Conservation (phyloP, 371 early-diverging fungal species). For the Saksenaea oblongispora region DNA sequence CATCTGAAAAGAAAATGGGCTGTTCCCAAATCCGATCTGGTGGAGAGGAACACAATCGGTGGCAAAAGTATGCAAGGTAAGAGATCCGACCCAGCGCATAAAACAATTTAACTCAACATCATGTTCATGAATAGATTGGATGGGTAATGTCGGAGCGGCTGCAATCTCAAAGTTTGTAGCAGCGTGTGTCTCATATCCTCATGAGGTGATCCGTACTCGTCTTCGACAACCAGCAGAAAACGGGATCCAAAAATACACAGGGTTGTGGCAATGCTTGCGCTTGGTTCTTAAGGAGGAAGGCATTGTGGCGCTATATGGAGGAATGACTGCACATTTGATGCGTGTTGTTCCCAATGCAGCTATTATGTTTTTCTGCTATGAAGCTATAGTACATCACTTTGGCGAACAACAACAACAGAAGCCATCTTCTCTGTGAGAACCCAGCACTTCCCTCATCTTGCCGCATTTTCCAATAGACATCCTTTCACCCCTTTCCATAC, state of each 20-base stretch:
- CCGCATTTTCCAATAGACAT: background rate
- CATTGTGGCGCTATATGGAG: constrained; percentile 86
- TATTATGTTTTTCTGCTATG: constrained; percentile 94
- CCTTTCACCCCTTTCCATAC: constrained; percentile 1
- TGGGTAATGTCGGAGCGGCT: constrained; percentile 82
- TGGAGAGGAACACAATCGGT: constrained; percentile 20
- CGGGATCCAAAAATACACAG: constrained; percentile 72
- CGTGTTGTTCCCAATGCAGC: constrained; percentile 96
- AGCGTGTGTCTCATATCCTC: constrained; percentile 84
- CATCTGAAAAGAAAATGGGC: constrained; percentile 69
- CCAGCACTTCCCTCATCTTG: background rate
- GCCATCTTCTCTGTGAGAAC: background rate
- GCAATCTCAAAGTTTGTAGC: constrained; percentile 89
- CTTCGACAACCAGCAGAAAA: constrained; percentile 80
- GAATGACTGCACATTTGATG: constrained; percentile 92
- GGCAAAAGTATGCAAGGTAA: constrained; percentile 32
- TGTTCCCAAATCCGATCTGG: constrained; percentile 6
- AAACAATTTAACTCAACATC: background rate
- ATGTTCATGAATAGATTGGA: constrained; percentile 56
- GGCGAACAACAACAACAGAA: constrained; percentile 13
- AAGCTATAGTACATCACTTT: constrained; percentile 72
- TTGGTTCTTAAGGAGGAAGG: constrained; percentile 87
- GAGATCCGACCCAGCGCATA: background rate
- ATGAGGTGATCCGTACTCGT: constrained; percentile 66
- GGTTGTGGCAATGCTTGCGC: constrained; percentile 71